These are phyloP conservation scores for Rhizopogon roseolus DNA, from an alignment of 768 basidiomycete species.

Conservation along the genomic window DNA sequence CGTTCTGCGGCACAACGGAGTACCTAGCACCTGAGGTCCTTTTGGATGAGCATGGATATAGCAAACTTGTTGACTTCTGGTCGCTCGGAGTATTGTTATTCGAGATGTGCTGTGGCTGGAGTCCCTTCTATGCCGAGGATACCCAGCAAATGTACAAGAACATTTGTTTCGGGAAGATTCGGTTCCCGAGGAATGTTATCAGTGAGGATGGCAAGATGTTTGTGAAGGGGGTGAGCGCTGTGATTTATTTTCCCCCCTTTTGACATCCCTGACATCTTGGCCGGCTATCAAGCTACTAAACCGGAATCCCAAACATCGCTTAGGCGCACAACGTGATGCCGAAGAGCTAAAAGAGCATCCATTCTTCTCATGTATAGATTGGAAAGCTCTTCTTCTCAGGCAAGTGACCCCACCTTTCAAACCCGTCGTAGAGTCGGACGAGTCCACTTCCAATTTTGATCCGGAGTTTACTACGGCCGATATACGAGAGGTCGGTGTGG, in stretches of 20 bases:
- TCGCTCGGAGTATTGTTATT: conserved; percentile 92
- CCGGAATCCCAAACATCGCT: conserved; percentile 95
- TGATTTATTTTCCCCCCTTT: conserved; percentile 9
- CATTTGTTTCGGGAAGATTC: conserved; percentile 97
- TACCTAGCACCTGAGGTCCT: conserved; percentile 99
- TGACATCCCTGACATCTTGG: conserved; percentile 2
- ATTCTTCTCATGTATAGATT: conserved; percentile 91
- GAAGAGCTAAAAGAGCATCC: conserved; percentile 94
- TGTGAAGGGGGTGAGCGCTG: conserved; percentile 84
- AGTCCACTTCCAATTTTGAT: conserved; percentile 97
- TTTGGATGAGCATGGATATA: conserved; percentile 96
- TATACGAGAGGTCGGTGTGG: conserved; percentile 64
- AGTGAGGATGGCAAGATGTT: conserved; percentile 98
- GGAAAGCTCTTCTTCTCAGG: conserved; percentile 80
- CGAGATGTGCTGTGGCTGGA: conserved; percentile 99
- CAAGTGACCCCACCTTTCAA: conserved; percentile 97
- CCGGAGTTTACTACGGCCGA: conserved; percentile 96
- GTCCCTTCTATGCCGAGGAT: conserved; percentile 98
- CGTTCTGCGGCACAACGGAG: conserved; percentile 98
- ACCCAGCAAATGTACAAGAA: conserved; percentile 99
- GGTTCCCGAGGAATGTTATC: conserved; percentile 96
- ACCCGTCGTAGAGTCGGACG: conserved; percentile 95
- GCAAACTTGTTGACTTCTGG: conserved; percentile 99
- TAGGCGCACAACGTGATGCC: conserved; percentile 87
- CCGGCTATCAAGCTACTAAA: conserved; percentile 72